Percentiles rank a stretch among this genome's conserved stretches.
These are phyloP conservation scores for Meyerozyma smithsonii DNA, from an alignment of 1,139 yeast genomes.

Conservation along the genomic window DNA sequence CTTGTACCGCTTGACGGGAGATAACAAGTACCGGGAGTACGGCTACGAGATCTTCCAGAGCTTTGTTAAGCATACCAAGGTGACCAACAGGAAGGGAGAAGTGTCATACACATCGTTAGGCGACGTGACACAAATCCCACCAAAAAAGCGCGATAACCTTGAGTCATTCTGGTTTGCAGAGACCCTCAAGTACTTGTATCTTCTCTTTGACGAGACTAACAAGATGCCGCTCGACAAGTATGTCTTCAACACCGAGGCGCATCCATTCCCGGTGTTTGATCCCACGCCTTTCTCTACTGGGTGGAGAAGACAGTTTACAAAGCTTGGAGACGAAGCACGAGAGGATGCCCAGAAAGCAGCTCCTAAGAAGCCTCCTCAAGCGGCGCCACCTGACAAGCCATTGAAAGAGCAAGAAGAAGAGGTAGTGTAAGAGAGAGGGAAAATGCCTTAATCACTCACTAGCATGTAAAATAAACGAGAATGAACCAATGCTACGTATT, in stretches of 20 bases:
- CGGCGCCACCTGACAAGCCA: slow-evolving; percentile 42
- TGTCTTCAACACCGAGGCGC: slow-evolving; percentile 91
- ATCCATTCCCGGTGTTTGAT: slow-evolving; percentile 76
- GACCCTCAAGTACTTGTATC: slow-evolving; percentile 81
- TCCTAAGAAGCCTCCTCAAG: slow-evolving; percentile 34
- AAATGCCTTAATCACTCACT: no score
- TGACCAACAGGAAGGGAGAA: slow-evolving; percentile 48
- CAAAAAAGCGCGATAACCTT: slow-evolving; percentile 61
- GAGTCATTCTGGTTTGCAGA: slow-evolving; percentile 96
- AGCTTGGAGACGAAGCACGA: not conserved
- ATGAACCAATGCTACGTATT: no score
- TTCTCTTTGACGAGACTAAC: slow-evolving; percentile 67
- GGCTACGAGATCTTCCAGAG: slow-evolving; percentile 82
- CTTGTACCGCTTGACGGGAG: slow-evolving; percentile 76
- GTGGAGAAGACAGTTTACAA: slow-evolving; percentile 40
- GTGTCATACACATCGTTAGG: slow-evolving; percentile 61
- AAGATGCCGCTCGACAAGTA: slow-evolving; percentile 57
- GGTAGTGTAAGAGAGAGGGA: slow-evolving; percentile 23
- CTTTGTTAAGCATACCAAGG: slow-evolving; percentile 56
- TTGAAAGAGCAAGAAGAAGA: slow-evolving; percentile 34
- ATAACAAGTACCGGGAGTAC: slow-evolving; percentile 80
- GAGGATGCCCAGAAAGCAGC: slow-evolving; percentile 14
- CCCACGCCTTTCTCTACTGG: slow-evolving; percentile 58
- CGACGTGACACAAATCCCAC: slow-evolving; percentile 58
- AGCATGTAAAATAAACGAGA: no score